Conservation (phyloP, 768 basidiomycete species). For the Mycena leptocephala region DNA sequence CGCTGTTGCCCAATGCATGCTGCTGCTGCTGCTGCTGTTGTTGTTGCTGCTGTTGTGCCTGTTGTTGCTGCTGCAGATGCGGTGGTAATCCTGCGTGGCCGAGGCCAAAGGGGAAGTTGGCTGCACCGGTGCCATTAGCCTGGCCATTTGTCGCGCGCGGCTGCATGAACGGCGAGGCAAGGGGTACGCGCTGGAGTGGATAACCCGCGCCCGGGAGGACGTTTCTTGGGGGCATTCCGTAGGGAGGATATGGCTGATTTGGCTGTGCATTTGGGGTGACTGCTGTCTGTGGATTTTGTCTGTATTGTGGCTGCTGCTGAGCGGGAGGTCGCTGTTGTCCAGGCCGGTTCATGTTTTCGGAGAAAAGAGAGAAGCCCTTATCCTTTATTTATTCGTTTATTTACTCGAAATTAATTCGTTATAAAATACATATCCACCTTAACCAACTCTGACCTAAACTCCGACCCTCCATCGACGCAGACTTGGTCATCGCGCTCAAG, state of each 20-base stretch:
- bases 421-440: too few species aligned
- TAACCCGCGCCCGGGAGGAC: constrained; percentile 66
- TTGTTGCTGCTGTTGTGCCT: constrained; percentile 63
- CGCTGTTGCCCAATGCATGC: constrained; percentile 73
- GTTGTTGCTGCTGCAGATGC: constrained; percentile 63
- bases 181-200: constrained; percentile 71
- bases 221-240: constrained; percentile 75
- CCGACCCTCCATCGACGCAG: too few species aligned
- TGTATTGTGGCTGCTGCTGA: constrained; percentile 35
- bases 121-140: constrained; percentile 57
- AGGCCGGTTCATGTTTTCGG: constrained; percentile 31
- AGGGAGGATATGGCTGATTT: constrained; percentile 62
- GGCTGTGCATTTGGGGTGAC: constrained; percentile 20
- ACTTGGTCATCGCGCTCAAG: too few species aligned
- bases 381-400: not conserved
- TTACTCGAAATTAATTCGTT: not conserved
- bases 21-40: constrained; percentile 66
- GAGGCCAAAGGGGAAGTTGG: constrained; percentile 75
- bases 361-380: not conserved
- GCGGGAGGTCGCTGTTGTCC: constrained; percentile 28
- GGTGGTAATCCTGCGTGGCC: constrained; percentile 63
- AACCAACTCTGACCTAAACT: too few species aligned
- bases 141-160: constrained; percentile 56
- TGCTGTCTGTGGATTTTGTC: constrained; percentile 31
- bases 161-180: constrained; percentile 76